Evolutionary conservation across 495 filamentous ascomycete species (phyloP).

Genomic region (Neurospora sp.): DNA sequence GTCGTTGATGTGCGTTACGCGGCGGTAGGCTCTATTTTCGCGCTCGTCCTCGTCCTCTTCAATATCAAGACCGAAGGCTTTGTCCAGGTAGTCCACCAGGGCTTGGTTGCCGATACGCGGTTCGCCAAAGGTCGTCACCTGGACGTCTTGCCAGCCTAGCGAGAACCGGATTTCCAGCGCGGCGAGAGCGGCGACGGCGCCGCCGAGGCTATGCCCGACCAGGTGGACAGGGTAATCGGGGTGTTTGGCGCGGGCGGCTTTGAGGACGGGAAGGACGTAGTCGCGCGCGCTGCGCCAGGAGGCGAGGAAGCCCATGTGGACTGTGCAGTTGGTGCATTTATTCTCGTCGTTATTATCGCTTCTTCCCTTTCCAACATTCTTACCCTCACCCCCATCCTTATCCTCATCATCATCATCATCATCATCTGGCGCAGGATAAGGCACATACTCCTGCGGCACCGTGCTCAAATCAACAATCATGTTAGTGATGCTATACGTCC

Average conservation of each 20-base stretch:
- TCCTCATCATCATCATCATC: conserved; percentile 30
- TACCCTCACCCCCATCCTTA: conserved; percentile 22
- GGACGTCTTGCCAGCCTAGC: conserved; percentile 51
- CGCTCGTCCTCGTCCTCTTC: conserved; percentile 7
- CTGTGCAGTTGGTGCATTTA: conserved; percentile 73
- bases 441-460: conserved; percentile 79
- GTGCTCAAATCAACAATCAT: conserved; percentile 82
- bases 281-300: conserved; percentile 69
- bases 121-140: conserved; percentile 88
- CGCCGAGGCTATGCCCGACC: conserved; percentile 86
- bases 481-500: conserved; percentile 88
- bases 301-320: conserved; percentile 80
- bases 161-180: conserved; percentile 56
- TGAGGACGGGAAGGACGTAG: conserved; percentile 51
- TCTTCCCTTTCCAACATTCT: conserved; percentile 1
- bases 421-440: conserved; percentile 55
- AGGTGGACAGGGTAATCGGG: conserved; percentile 65
- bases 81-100: conserved; percentile 59
- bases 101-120: conserved; percentile 71
- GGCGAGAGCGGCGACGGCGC: conserved; percentile 82
- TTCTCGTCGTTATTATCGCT: conserved; percentile 1
- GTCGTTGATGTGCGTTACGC: conserved; percentile 79
- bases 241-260: conserved; percentile 42
- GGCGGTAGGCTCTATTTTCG: conserved; percentile 45
- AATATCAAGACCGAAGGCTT: conserved; percentile 45